Conservation (phyloP, 306 rosid species). For the Lathyrus oleraceus region DNA sequence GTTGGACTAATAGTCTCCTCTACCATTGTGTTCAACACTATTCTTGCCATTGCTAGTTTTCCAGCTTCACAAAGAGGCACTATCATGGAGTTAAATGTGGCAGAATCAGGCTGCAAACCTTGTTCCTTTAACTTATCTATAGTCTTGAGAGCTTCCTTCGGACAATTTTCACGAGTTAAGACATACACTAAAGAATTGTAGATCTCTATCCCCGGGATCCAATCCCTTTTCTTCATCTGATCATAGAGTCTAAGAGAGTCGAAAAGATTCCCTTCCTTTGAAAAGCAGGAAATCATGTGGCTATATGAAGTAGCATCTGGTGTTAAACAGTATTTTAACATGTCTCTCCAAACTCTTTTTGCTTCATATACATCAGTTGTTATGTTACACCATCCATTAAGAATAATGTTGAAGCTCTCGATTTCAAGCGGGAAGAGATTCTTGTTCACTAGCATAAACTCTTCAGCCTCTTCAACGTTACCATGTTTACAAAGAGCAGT, state of each 20-base stretch:
- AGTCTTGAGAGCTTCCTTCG: constrained; percentile 74
- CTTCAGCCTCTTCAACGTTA: constrained; percentile 87
- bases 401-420: constrained; percentile 73
- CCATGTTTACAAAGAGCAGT: constrained; percentile 71
- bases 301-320: constrained; percentile 80
- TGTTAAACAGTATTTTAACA: constrained; percentile 62
- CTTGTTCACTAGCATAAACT: constrained; percentile 72
- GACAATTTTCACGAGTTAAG: constrained; percentile 67
- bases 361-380: constrained; percentile 64
- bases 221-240: constrained; percentile 78
- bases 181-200: constrained; percentile 73
- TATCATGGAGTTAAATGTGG: constrained; percentile 77
- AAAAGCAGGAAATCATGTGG: constrained; percentile 83
- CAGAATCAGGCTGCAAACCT: constrained; percentile 72
- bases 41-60: constrained; percentile 65
- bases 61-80: constrained; percentile 67
- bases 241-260: constrained; percentile 89
- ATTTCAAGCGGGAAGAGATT: constrained; percentile 77
- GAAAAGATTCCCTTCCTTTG: constrained; percentile 78
- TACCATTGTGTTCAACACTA: constrained; percentile 55
- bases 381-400: constrained; percentile 83
- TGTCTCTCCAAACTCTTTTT: constrained; percentile 93
- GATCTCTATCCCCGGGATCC: constrained; percentile 59
- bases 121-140: constrained; percentile 62
- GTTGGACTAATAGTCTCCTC: constrained; percentile 69